Evolutionary conservation across 495 filamentous ascomycete genomes (phyloP), one percentile per base, ranked within the genome.

Genomic region (Schizothecium vesticola): DNA sequence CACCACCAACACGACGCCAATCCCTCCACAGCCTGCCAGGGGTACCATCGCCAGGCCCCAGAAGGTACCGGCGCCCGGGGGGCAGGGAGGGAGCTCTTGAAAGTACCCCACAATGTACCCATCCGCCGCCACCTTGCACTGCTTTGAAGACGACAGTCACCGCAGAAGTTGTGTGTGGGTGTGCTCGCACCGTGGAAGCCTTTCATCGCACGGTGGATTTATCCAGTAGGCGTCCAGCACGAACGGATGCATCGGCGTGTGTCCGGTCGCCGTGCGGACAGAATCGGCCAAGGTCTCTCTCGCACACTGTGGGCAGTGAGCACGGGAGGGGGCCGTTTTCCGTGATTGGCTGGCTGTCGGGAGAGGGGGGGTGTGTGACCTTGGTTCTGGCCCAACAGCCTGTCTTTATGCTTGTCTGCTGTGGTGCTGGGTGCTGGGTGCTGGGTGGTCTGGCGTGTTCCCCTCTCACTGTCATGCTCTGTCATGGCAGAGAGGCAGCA

Each of bases 21-120:
- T 36, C 31, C 36, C 36, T 51, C 43, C 43, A 51, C 43, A n/a
- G 43, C 43, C 43, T 51, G 43, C 43, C 43, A 51, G 43, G 43
- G 43, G 43, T 51, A 51, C 43, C 43, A 51, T 51, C 43, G 43
- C 43, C 43, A 51, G 43, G 43, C 43, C 19, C 43, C 43, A 51
- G 19, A 19, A 51, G 43, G 43, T 51, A 51, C 43, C 43, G 43
- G 43, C 43, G 43, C 19, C 43, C 43, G 7, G 43, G 43, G 5
- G 43, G 43, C 43, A 51, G 33, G 36, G 21, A 22, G 63, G 33
- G 43, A 43, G 33, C 28, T 23, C 57, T 59, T 24, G 33, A 9
- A 43, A 64, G 33, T 62, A 62, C 60, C 60, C 28, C 28, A 28
- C 24, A 24, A 28, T 28, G 60, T 62, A 62, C 60, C 60, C 25